Evolutionary conservation across 352 stramenopile genomes (phyloP).

Genomic region (Phytophthora multivora): DNA sequence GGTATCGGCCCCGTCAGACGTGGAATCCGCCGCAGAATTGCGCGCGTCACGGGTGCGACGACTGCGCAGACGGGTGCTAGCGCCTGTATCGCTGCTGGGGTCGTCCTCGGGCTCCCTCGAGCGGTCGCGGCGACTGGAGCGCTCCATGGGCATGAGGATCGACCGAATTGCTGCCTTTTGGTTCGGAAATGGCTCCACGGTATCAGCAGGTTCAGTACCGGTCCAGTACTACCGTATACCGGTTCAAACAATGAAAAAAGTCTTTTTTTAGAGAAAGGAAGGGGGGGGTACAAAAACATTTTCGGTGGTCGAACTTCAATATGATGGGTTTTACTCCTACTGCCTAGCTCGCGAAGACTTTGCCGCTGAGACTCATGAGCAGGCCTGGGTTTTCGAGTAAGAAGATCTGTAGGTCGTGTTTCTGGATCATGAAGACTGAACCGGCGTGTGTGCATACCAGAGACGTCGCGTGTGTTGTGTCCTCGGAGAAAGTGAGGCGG

Average conservation of each 20-base stretch:
- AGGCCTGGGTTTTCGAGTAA: constrained; percentile 77
- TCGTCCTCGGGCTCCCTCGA: constrained; percentile 31
- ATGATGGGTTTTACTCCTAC: neutral
- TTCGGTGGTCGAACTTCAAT: constrained; percentile 31
- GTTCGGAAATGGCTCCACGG: too few relatives aligned
- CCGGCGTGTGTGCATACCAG: constrained; percentile 61
- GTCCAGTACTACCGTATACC: too few relatives aligned
- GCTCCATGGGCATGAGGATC: constrained; percentile 45
- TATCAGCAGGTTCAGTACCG: too few relatives aligned
- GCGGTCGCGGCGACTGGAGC: constrained; percentile 52
- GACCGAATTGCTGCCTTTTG: neutral
- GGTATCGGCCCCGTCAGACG: constrained; percentile 65
- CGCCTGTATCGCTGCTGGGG: constrained; percentile 35
- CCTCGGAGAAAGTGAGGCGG: constrained; percentile 58
- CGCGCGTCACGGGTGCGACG: constrained; percentile 37
- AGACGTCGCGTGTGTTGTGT: constrained; percentile 60
- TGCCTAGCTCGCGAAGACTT: constrained; percentile 49
- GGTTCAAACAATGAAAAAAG: too few relatives aligned
- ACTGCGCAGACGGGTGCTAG: constrained; percentile 40
- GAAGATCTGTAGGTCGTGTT: constrained; percentile 73
- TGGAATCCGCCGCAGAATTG: constrained; percentile 37
- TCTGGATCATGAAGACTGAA: constrained; percentile 65
- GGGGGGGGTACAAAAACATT: neutral
- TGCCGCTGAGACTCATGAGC: constrained; percentile 72
- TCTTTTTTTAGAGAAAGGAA: too few relatives aligned